Conservation (phyloP, 2,329 filamentous ascomycete genomes). For the Blastomyces parvus region DNA sequence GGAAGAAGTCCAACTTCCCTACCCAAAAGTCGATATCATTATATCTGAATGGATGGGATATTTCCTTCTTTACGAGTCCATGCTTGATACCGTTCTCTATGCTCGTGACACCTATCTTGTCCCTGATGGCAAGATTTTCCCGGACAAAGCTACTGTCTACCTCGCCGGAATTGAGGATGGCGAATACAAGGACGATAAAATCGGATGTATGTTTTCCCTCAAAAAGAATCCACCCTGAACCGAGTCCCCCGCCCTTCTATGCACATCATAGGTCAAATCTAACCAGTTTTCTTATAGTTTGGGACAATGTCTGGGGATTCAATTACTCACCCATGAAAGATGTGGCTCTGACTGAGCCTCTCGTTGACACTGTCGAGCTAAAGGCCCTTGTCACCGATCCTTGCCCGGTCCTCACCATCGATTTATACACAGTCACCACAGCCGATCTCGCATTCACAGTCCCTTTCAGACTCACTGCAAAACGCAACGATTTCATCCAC, state of each 20-base stretch:
- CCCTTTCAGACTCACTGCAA: constrained; percentile 64
- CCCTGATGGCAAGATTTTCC: constrained; percentile 88
- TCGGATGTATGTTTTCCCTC: constrained; percentile 65
- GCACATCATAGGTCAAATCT: background rate
- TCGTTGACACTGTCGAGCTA: constrained; percentile 95
- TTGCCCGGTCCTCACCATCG: constrained; percentile 70
- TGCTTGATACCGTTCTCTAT: constrained; percentile 97
- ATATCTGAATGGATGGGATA: constrained; percentile 99
- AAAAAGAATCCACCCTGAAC: background rate
- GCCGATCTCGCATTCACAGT: constrained; percentile 75
- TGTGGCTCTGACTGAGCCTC: constrained; percentile 85
- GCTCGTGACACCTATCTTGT: constrained; percentile 85
- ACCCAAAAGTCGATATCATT: constrained; percentile 96
- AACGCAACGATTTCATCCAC: constrained; percentile 90
- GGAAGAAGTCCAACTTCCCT: constrained; percentile 93
- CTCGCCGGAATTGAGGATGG: constrained; percentile 96
- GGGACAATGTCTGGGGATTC: constrained; percentile 99
- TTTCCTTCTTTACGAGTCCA: constrained; percentile 96
- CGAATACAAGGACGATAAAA: constrained; percentile 99
- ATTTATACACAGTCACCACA: constrained; percentile 81
- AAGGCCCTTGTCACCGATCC: constrained; percentile 96
- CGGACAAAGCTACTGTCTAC: constrained; percentile 96
- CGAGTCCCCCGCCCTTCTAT: background rate
- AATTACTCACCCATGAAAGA: constrained; percentile 90
- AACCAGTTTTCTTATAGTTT: constrained; percentile 54